These are phyloP conservation scores for Vaccinium vitisidaea DNA, from an alignment of 148 eudicot genomes.

Conservation along the genomic window DNA sequence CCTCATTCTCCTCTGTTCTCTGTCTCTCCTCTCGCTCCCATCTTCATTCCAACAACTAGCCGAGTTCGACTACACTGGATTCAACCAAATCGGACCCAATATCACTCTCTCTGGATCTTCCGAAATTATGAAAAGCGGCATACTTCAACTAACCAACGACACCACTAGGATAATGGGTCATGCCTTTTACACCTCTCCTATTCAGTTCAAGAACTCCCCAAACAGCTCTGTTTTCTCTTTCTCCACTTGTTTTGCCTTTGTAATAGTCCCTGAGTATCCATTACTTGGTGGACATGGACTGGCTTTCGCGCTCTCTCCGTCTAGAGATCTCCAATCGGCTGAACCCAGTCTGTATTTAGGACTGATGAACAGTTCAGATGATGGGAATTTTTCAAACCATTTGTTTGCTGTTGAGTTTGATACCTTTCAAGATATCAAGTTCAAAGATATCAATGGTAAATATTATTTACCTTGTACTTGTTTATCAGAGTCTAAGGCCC, in stretches of 20 bases:
- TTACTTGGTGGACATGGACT: constrained; percentile 60
- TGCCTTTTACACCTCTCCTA: constrained; percentile 29
- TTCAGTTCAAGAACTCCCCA: constrained; percentile 25
- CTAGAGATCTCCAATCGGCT: constrained; percentile 7
- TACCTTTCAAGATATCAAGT: constrained; percentile 31
- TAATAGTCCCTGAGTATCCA: constrained; percentile 40
- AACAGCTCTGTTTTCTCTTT: constrained; percentile 28
- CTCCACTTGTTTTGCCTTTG: constrained; percentile 45
- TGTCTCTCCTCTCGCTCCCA: constrained; percentile 16
- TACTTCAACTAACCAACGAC: constrained; percentile 37
- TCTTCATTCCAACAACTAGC: constrained; percentile 12
- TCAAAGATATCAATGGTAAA: constrained; percentile 27
- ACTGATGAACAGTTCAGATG: constrained; percentile 21
- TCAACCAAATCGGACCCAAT: not conserved
- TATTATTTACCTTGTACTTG: no score
- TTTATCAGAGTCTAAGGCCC: no score
- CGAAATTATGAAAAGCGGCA: constrained; percentile 19
- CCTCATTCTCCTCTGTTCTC: constrained; percentile 3
- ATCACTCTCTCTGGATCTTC: constrained; percentile 26
- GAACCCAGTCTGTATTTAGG: constrained; percentile 38
- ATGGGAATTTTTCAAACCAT: constrained; percentile 28
- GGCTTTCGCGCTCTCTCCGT: constrained; percentile 41
- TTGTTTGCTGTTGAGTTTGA: constrained; percentile 50
- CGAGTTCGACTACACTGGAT: constrained; percentile 11
- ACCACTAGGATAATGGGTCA: constrained; percentile 31